A percentile compares a stretch with the other conserved stretches of the same genome.
These are phyloP conservation scores for Venturia carpophila DNA, from an alignment of 2,329 filamentous ascomycete genomes.

Conservation along the genomic window DNA sequence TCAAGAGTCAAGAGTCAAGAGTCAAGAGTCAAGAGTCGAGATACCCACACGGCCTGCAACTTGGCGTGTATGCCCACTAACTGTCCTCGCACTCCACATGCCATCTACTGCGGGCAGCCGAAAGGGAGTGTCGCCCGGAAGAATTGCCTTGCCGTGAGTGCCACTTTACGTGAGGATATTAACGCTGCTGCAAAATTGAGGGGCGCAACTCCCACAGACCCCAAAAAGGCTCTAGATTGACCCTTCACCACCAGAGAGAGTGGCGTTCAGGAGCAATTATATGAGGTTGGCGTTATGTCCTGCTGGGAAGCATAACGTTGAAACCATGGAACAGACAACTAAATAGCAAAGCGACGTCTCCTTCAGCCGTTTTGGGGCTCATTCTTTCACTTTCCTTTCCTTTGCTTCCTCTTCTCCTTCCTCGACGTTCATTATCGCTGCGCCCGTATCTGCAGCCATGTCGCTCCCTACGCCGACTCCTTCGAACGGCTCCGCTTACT, in stretches of 20 bases:
- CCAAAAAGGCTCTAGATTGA: background rate
- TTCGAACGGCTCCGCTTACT: background rate
- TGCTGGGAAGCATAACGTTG: background rate
- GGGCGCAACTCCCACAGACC: background rate
- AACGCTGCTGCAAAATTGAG: slow-evolving; percentile 5
- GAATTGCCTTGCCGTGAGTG: background rate
- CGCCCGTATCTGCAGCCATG: background rate
- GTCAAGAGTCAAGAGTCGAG: too few species aligned
- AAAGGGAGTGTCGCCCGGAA: background rate
- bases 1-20: too few species aligned
- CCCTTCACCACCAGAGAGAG: slow-evolving; percentile 4
- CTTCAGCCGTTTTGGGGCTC: background rate
- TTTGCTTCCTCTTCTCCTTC: background rate
- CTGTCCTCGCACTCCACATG: background rate
- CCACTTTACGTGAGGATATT: slow-evolving; percentile 6
- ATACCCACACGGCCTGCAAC: too few species aligned
- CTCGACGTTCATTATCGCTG: background rate
- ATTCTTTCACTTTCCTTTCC: background rate
- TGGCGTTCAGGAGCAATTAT: slow-evolving; percentile 9
- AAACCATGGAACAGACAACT: background rate
- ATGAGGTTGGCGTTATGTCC: background rate
- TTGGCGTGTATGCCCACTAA: background rate
- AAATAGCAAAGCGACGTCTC: background rate
- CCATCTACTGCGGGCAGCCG: background rate
- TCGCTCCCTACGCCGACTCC: slow-evolving; percentile 7